Evolutionary conservation across 2,329 filamentous ascomycete genomes (phyloP), one percentile per base, ranked within the genome.

Genomic region (Aureobasidium vineae): DNA sequence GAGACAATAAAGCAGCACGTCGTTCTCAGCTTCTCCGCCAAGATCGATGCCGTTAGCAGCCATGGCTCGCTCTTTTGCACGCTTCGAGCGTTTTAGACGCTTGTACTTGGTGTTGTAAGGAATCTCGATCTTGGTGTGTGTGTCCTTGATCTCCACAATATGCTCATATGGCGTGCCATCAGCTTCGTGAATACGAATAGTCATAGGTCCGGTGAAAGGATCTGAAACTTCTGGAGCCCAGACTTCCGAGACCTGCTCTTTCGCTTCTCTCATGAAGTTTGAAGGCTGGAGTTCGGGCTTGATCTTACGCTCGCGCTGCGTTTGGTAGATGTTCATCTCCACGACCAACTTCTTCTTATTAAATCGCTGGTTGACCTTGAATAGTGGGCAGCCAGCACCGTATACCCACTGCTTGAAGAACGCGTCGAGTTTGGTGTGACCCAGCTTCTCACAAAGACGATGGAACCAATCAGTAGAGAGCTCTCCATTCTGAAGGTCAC

Each of bases 101-200:
- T 98, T 99, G 80, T 99, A 99, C 76, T 99, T 99, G 0, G 95
- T 99, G 73, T 98, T 98, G 79, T 99, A 99, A 0, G 94, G 93
- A 68, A 99, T 97, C 69, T 97, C 93, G 68, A 98, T 90, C 75
- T 90, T 91, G 2, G 90, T 91, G 16, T 87, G 85, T 33, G 89
- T 88, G 71, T 97, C 92, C 68, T 92, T 92, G 75, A 99, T 96
- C 73, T 97, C 92, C 38, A 98, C 89, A 69, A 97, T 97, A 75
- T 99, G 95, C 75, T 99, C 95, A 74, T 99, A 99, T 2, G 95
- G 95, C 0, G 95, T 98, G 11, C 95, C 95, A 74, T 99, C 96
- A 28, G 95, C 95, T 80, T 99, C 95, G 78, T 99, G 95, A 69
- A 99, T 97, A 38, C 95, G 85, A 69, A 99, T 94, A 0, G 95